Percentiles rank a stretch among this genome's conserved stretches.
Evolutionary conservation across 768 basidiomycete species (phyloP).

Genomic region (Lactarius deliciosus): DNA sequence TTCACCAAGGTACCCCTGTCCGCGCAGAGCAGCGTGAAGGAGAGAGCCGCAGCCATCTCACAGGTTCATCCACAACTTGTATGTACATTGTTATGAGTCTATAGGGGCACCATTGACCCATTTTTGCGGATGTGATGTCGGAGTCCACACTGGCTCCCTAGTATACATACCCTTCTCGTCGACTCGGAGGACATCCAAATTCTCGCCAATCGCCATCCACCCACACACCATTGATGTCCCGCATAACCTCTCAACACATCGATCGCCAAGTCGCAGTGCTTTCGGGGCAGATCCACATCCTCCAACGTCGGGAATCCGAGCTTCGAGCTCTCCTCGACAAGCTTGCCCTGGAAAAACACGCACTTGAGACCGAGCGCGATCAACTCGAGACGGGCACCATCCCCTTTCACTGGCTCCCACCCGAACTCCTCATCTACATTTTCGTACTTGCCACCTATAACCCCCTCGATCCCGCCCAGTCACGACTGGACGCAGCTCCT

Average conservation of each 20-base stretch:
- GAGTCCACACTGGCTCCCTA: conserved; percentile 2
- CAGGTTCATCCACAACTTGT: conserved; percentile 2
- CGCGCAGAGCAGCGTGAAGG: neutral
- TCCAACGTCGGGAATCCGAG: conserved; percentile 14
- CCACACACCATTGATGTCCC: neutral
- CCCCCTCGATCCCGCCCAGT: neutral
- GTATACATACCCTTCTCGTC: neutral
- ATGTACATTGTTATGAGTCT: neutral
- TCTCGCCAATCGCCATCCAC: neutral
- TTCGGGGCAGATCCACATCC: conserved; percentile 13
- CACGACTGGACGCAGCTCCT: conserved; percentile 13
- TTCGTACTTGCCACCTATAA: conserved; percentile 17
- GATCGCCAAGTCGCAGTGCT: conserved; percentile 13
- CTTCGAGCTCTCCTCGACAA: conserved; percentile 25
- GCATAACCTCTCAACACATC: conserved; percentile 1
- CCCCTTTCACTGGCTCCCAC: conserved; percentile 24
- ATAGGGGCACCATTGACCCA: neutral
- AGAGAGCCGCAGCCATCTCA: neutral
- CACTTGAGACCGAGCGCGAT: conserved; percentile 14
- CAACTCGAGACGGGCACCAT: conserved; percentile 12
- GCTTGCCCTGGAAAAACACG: conserved; percentile 1
- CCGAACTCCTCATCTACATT: conserved; percentile 28
- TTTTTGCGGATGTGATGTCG: conserved; percentile 3
- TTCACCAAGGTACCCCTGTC: neutral
- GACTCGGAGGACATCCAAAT: neutral